Evolutionary conservation across 257 asterid species (phyloP).

Genomic region (Ilex asprella): DNA sequence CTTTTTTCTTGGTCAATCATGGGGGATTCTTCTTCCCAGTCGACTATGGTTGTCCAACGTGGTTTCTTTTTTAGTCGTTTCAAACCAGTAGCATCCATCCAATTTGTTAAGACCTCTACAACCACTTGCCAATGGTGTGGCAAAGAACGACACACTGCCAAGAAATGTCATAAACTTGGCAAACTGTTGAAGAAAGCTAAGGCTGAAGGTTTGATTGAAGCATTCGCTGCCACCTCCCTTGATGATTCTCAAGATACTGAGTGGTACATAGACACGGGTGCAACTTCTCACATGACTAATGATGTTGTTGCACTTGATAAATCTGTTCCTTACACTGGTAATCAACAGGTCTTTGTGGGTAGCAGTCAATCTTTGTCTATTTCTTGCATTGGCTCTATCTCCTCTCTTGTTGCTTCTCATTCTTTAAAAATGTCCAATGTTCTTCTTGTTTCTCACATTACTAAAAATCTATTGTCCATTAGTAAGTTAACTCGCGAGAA

Average conservation of each 20-base stretch:
- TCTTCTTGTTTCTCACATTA: no score
- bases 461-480: no score
- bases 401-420: no score
- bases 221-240: background rate
- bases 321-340: no score
- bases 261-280: background rate
- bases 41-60: background rate
- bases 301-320: background rate
- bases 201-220: background rate
- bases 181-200: background rate
- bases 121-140: no score
- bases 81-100: no score
- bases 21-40: background rate
- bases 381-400: no score
- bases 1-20: background rate
- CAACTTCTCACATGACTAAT: background rate
- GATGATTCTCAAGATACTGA: background rate
- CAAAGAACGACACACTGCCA: background rate
- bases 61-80: background rate
- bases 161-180: background rate
- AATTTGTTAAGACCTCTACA: no score
- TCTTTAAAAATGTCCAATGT: no score
- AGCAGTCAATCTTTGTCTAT: no score
- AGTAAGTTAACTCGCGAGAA: no score
- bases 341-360: no score